phyloP scores from a whole-genome alignment of 1,284 basidiomycete genomes.

The Gymnopus androsaceus region DNA sequence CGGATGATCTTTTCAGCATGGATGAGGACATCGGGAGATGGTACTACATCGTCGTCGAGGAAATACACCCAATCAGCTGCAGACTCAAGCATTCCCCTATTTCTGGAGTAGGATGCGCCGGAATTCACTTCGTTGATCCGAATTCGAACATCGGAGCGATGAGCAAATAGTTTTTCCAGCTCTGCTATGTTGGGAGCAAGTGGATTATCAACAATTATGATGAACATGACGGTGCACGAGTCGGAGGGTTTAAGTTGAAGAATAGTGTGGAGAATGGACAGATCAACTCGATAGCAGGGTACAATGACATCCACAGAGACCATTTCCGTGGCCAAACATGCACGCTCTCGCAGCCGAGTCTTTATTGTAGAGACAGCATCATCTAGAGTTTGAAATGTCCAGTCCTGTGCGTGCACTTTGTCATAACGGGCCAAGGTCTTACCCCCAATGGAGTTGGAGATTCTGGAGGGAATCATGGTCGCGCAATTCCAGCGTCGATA shows the following conservation, averaged over 20 bases:
- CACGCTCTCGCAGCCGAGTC: constrained; percentile 35
- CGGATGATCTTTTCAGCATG: constrained; percentile 51
- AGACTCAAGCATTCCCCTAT: constrained; percentile 49
- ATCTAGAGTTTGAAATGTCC: constrained; percentile 52
- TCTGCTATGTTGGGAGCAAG: constrained; percentile 36
- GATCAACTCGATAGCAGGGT: constrained; percentile 57
- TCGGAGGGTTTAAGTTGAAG: constrained; percentile 42
- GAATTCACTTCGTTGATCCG: constrained; percentile 44
- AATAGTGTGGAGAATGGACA: constrained; percentile 44
- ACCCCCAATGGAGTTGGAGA: constrained; percentile 51
- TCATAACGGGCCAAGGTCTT: constrained; percentile 46
- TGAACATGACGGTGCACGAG: constrained; percentile 51
- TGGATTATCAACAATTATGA: constrained; percentile 61
- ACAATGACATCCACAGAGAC: constrained; percentile 52
- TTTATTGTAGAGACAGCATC: constrained; percentile 39
- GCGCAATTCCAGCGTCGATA: constrained; percentile 59
- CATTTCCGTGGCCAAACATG: constrained; percentile 21
- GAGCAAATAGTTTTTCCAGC: constrained; percentile 37
- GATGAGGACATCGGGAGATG: constrained; percentile 44
- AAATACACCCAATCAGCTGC: constrained; percentile 53
- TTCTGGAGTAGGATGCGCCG: constrained; percentile 52
- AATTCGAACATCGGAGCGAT: constrained; percentile 49
- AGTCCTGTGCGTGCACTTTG: constrained; percentile 44
- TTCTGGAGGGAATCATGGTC: constrained; percentile 42
- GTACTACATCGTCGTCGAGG: constrained; percentile 59